Evolutionary conservation across 2,329 filamentous ascomycete species (phyloP), one percentile per base, ranked within the genome.

Genomic region (Colletotrichum australisinense): DNA sequence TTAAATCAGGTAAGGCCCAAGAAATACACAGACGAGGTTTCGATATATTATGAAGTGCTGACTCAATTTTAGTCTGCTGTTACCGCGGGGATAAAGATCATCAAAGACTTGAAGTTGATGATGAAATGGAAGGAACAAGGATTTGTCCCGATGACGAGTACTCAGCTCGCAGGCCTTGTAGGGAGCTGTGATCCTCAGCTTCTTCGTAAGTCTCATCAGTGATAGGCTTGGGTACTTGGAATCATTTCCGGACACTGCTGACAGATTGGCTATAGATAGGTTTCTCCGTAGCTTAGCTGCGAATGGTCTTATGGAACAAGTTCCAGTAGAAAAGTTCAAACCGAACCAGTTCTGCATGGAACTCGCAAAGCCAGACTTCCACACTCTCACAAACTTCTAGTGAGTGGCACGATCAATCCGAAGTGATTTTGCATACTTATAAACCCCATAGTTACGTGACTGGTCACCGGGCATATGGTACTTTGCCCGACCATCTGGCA

Each of bases 101-200:
- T 72, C 22, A 72, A 68, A 12, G 64, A 68, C 24, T 22, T 72
- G 11, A 7, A 24, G 5, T 28, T 68, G 12, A 68, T 72, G 24
- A 22, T 14, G 8, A 57, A 32, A 19, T 72, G 69, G 69, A 26
- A 72, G 5, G 49, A 68, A 52, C 16, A 63, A 19, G 58, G 64
- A 14, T 63, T 63, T 22, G 19, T 63, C 16, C 69, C 69, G 1
- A 72, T 72, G 69, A 72, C 69, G 12, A 57, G 64, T 32, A 6
- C 7, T 8, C 49, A 72, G n/a, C 57, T 72, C 22, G 69, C 69
- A 1, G 19, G 52, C 16, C 64, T 72, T 2, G 52, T 68, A 4
- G 69, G 65, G 16, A 30, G 57, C 3, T 53, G 46, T 22, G 69
- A 72, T 11, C 52, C 69, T 16, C 35, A 42, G 11, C 58, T 72